Evolutionary conservation across 2,329 filamentous ascomycete species (phyloP).

Genomic region (Cytospora piceae): DNA sequence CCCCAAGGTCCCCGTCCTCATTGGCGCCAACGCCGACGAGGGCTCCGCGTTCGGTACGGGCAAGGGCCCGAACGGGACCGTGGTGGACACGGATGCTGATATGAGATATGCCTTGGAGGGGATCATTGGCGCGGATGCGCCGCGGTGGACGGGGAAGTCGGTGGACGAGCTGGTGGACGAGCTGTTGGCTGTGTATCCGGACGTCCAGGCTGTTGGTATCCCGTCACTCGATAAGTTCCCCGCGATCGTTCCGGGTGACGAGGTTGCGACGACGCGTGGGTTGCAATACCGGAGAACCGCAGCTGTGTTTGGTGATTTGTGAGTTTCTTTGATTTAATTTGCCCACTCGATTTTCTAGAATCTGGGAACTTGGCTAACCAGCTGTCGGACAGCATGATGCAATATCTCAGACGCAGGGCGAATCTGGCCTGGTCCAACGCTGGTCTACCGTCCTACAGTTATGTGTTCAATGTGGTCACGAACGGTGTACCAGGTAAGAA

Average conservation of each 20-base stretch:
- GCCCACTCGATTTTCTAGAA: too few species aligned
- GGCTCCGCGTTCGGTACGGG: slow-evolving; percentile 20
- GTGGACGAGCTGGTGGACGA: slow-evolving; percentile 24
- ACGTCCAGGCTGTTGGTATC: slow-evolving; percentile 25
- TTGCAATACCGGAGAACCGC: slow-evolving; percentile 28
- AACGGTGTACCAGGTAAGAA: slow-evolving; percentile 34
- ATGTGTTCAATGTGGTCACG: slow-evolving; percentile 49
- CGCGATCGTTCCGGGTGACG: slow-evolving; percentile 19
- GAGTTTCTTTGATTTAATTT: background rate
- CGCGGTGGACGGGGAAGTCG: slow-evolving; percentile 16
- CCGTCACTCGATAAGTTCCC: slow-evolving; percentile 26
- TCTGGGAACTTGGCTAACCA: background rate
- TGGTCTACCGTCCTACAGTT: slow-evolving; percentile 40
- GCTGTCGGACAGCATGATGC: background rate
- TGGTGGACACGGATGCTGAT: slow-evolving; percentile 23
- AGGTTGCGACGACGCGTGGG: slow-evolving; percentile 17
- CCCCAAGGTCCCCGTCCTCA: slow-evolving; percentile 23
- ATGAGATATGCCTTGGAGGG: slow-evolving; percentile 26
- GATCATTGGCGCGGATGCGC: slow-evolving; percentile 17
- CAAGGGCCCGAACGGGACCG: slow-evolving; percentile 22
- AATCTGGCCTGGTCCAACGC: slow-evolving; percentile 56
- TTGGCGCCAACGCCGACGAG: slow-evolving; percentile 29
- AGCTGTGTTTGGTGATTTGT: slow-evolving; percentile 30
- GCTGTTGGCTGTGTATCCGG: slow-evolving; percentile 21
- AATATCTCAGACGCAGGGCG: slow-evolving; percentile 44